Conservation (phyloP, 202 grass and related monocot species). For the Schoenoplectus tabernaemontani region DNA sequence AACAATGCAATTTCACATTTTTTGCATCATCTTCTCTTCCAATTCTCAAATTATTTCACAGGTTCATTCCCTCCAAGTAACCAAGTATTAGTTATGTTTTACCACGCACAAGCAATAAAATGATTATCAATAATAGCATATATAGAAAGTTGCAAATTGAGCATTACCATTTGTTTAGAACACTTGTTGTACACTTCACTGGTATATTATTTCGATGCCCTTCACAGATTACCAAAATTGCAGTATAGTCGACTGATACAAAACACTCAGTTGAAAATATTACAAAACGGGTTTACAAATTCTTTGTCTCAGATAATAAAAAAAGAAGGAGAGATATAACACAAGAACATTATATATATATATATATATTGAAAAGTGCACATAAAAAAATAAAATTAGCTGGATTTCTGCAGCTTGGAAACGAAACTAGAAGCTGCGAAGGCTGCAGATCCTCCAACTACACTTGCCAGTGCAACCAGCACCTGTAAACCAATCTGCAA, state of each 20-base stretch:
- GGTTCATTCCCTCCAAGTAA: no score
- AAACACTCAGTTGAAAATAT: neutral
- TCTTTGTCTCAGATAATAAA: neutral
- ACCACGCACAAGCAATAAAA: no score
- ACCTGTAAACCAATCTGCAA: conserved; percentile 83
- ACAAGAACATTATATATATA: neutral
- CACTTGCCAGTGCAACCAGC: conserved; percentile 42
- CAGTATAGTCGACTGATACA: no score
- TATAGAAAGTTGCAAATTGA: no score
- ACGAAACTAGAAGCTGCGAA: conserved; percentile 84
- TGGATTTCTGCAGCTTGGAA: conserved; percentile 66
- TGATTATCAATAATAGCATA: no score
- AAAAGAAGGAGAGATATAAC: neutral
- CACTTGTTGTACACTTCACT: neutral
- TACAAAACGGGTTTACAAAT: neutral
- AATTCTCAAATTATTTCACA: no score
- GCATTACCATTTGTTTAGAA: neutral
- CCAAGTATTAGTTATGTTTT: no score
- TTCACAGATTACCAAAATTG: no score
- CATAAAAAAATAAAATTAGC: conserved; percentile 12
- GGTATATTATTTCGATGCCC: neutral
- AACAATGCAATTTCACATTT: no score
- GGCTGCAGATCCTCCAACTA: conserved; percentile 59
- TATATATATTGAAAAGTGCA: conserved; percentile 2
- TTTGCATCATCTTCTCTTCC: no score